Conservation (phyloP, 2,329 filamentous ascomycete species). For the Aspergillus proliferans region DNA sequence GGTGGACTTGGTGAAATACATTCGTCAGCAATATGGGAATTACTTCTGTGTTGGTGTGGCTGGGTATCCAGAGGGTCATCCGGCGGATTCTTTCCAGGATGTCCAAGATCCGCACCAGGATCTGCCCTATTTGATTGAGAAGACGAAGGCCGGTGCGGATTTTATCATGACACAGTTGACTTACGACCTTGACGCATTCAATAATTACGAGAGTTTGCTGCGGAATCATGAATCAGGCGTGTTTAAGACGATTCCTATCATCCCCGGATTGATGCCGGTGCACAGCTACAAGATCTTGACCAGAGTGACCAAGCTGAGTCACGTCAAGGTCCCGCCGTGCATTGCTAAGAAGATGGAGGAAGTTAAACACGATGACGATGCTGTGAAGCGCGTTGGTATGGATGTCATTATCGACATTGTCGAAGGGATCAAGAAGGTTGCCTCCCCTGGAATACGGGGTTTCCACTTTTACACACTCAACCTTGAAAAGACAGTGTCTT, state of each 20-base stretch:
- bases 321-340: constrained; percentile 69
- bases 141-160: constrained; percentile 84
- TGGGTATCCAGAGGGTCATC: constrained; percentile 90
- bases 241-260: constrained; percentile 82
- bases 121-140: constrained; percentile 81
- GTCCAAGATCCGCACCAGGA: constrained; percentile 61
- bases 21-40: constrained; percentile 75
- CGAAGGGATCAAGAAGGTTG: constrained; percentile 64
- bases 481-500: constrained; percentile 89
- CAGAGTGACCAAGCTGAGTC: constrained; percentile 87
- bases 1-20: constrained; percentile 82
- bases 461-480: constrained; percentile 99
- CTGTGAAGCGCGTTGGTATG: constrained; percentile 43
- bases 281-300: constrained; percentile 96
- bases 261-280: constrained; percentile 94
- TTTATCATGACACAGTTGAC: constrained; percentile 99
- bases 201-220: constrained; percentile 68
- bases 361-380: constrained; percentile 42
- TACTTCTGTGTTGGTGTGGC: constrained; percentile 97
- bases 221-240: constrained; percentile 74
- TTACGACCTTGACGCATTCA: constrained; percentile 81
- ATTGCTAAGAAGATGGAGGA: constrained; percentile 58
- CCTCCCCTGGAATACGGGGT: constrained; percentile 58
- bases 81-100: constrained; percentile 83
- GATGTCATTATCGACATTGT: constrained; percentile 76